Evolutionary conservation across 2,329 filamentous ascomycete genomes (phyloP).

Genomic region (Cercospora nicotianae): DNA sequence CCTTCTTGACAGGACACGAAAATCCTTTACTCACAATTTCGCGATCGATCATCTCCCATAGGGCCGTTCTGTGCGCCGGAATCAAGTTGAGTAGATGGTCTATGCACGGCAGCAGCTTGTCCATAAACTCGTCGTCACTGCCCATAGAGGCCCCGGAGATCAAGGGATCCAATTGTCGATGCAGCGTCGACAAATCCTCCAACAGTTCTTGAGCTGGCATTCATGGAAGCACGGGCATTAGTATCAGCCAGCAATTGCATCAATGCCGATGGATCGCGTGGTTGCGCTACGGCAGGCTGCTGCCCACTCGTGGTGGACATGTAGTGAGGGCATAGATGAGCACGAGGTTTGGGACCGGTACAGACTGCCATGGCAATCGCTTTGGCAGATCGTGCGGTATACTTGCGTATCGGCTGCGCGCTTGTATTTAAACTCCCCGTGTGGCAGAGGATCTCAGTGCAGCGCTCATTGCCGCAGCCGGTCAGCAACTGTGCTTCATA

Average conservation of each 20-base stretch:
- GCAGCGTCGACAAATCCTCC: background rate
- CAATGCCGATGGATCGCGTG: constrained; percentile 58
- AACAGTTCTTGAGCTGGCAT: background rate
- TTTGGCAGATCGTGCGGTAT: constrained; percentile 76
- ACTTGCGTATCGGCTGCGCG: constrained; percentile 68
- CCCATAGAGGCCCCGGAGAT: background rate
- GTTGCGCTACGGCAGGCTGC: background rate
- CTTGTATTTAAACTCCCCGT: constrained; percentile 66
- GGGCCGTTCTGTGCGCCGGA: constrained; percentile 10
- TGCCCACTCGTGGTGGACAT: background rate
- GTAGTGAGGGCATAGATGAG: constrained; percentile 59
- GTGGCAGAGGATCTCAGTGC: constrained; percentile 73
- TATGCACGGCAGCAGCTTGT: constrained; percentile 11
- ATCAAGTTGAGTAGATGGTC: constrained; percentile 17
- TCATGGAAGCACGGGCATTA: constrained; percentile 4
- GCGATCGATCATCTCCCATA: constrained; percentile 23
- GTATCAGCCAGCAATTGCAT: constrained; percentile 55
- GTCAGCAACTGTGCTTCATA: constrained; percentile 70
- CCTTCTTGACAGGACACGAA: constrained; percentile 17
- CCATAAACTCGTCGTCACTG: constrained; percentile 9
- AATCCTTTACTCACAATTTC: constrained; percentile 26
- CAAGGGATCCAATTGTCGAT: background rate
- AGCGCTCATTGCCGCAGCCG: constrained; percentile 69
- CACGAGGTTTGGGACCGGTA: constrained; percentile 70
- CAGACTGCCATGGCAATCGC: constrained; percentile 76